Conservation (phyloP, 768 basidiomycete genomes). For the Collybiopsis confluens region DNA sequence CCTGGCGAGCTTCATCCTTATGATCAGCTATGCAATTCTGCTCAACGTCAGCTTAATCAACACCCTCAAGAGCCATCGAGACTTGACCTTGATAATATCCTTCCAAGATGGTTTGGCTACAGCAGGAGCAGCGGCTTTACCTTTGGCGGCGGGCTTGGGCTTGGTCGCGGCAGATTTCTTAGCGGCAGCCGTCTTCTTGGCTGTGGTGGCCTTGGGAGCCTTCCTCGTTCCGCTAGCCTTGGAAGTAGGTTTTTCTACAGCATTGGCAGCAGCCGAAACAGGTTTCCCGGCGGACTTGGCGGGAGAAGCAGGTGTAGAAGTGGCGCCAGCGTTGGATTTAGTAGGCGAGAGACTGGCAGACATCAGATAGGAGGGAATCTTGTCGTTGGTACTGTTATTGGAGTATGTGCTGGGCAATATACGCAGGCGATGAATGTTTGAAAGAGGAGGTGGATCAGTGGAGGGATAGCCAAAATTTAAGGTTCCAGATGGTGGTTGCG, state of each 20-base stretch:
- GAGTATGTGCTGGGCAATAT: not conserved
- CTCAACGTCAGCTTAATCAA: not conserved
- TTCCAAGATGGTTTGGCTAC: conserved; percentile 52
- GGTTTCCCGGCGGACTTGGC: conserved; percentile 4
- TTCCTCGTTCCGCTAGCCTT: conserved; percentile 17
- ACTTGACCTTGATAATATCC: conserved; percentile 46
- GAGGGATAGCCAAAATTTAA: no score
- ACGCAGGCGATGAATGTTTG: not conserved
- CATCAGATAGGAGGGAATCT: not conserved
- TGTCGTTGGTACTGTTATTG: not conserved
- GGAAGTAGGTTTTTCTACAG: conserved; percentile 7
- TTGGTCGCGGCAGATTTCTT: conserved; percentile 24
- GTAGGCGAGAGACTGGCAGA: conserved; percentile 5
- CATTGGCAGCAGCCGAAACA: not conserved
- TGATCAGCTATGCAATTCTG: conserved; percentile 72
- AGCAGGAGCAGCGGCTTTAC: conserved; percentile 22
- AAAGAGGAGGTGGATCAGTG: not conserved
- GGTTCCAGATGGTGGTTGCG: not conserved
- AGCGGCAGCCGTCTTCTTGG: conserved; percentile 16
- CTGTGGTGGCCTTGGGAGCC: conserved; percentile 13
- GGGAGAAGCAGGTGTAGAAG: conserved; percentile 4
- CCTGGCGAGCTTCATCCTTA: conserved; percentile 61
- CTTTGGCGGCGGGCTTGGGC: conserved; percentile 27
- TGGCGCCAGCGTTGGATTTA: not conserved
- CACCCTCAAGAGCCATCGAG: not conserved